These are phyloP conservation scores for Poa pratensis DNA, from an alignment of 176 grass and related monocot genomes.

Conservation along the genomic window DNA sequence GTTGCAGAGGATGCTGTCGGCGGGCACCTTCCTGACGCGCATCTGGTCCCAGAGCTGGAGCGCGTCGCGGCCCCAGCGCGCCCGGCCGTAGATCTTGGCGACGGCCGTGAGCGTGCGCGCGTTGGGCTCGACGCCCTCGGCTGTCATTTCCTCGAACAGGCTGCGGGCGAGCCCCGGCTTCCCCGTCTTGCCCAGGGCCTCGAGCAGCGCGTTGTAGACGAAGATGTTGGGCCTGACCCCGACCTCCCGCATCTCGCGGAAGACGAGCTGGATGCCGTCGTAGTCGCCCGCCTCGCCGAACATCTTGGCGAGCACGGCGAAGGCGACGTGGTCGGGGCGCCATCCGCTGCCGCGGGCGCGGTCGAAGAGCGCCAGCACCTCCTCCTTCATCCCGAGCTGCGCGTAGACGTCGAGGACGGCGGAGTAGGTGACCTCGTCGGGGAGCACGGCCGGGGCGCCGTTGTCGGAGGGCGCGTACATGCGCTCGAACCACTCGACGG, in stretches of 20 bases:
- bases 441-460: slow-evolving; percentile 53
- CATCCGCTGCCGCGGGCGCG: slow-evolving; percentile 72
- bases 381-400: slow-evolving; percentile 65
- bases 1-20: slow-evolving; percentile 89
- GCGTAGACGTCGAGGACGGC: slow-evolving; percentile 78
- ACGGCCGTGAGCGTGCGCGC: slow-evolving; percentile 85
- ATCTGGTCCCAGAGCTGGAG: slow-evolving; percentile 77
- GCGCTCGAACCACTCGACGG: slow-evolving; percentile 84
- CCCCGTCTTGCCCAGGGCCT: slow-evolving; percentile 73
- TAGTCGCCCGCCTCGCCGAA: slow-evolving; percentile 82
- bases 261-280: slow-evolving; percentile 78
- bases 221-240: slow-evolving; percentile 78
- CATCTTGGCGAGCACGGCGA: slow-evolving; percentile 84
- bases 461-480: slow-evolving; percentile 63
- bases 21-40: slow-evolving; percentile 62
- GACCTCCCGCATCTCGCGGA: slow-evolving; percentile 70
- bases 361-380: slow-evolving; percentile 82
- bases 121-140: slow-evolving; percentile 66
- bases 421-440: slow-evolving; percentile 93
- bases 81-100: slow-evolving; percentile 87
- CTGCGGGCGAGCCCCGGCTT: slow-evolving; percentile 66
- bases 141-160: slow-evolving; percentile 87
- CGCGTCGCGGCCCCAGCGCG: slow-evolving; percentile 74
- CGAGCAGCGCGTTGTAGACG: slow-evolving; percentile 91
- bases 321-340: slow-evolving; percentile 79